phyloP scores from a whole-genome alignment of 2,329 filamentous ascomycete genomes.

The Monosporascus sp. region DNA sequence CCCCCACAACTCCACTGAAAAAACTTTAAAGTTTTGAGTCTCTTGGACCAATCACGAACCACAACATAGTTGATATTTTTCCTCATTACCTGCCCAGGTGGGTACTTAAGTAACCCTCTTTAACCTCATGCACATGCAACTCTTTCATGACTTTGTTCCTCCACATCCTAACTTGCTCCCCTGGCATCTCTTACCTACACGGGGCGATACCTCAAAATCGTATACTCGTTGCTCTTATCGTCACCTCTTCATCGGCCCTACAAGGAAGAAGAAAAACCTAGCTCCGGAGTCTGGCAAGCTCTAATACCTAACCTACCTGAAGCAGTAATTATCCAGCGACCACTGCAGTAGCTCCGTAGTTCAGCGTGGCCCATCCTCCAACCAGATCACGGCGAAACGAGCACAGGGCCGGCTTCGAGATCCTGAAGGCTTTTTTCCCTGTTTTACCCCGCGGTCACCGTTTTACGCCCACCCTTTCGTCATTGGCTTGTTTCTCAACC shows the following conservation, averaged over 20 bases:
- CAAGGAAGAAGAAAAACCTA: not conserved
- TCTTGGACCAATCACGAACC: too few relatives aligned
- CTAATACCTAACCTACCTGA: not conserved
- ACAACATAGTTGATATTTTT: too few relatives aligned
- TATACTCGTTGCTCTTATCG: too few relatives aligned
- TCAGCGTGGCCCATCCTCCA: not conserved
- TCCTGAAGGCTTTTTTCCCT: not conserved
- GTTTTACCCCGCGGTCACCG: not conserved
- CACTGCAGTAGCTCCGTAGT: not conserved
- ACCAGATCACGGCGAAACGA: not conserved
- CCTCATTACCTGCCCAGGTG: too few relatives aligned
- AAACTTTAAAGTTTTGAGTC: too few relatives aligned
- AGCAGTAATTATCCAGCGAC: not conserved
- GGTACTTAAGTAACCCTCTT: too few relatives aligned
- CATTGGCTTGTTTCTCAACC: not conserved
- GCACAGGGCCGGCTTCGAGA: not conserved
- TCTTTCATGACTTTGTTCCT: too few relatives aligned
- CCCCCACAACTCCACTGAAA: too few relatives aligned
- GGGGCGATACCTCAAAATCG: too few relatives aligned
- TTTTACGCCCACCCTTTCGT: not conserved
- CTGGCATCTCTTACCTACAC: too few relatives aligned
- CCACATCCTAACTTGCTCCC: too few relatives aligned
- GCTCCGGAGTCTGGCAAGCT: not conserved
- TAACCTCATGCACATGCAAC: too few relatives aligned
- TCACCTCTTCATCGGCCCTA: not conserved